Percentiles rank a stretch among this genome's conserved stretches.
Evolutionary conservation across 192 early-diverging fungal species (phyloP).

Genomic region (Coemansia sp.): DNA sequence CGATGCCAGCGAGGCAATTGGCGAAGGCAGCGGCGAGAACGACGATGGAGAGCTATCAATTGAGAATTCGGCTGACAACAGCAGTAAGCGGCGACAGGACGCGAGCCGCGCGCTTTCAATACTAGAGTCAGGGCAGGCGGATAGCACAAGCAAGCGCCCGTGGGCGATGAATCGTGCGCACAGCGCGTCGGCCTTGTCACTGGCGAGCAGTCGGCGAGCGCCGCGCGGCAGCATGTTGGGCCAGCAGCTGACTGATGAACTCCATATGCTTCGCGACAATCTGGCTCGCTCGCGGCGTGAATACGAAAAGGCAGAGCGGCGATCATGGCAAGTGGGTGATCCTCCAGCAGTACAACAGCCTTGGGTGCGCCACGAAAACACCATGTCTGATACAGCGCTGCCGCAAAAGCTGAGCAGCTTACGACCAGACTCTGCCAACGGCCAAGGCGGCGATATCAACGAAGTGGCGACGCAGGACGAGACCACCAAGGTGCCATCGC

Average conservation of each 20-base stretch:
- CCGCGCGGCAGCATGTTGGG: conserved; percentile 51
- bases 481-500: conserved; percentile 21
- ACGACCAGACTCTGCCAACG: neutral
- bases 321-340: conserved; percentile 46
- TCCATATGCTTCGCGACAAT: conserved; percentile 34
- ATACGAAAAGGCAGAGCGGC: conserved; percentile 27
- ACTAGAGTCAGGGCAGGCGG: neutral
- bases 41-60: neutral
- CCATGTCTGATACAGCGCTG: conserved; percentile 43
- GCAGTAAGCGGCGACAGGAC: conserved; percentile 9
- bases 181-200: conserved; percentile 37
- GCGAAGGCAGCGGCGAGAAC: neutral
- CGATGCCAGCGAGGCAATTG: neutral
- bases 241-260: conserved; percentile 55
- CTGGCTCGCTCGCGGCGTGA: conserved; percentile 37
- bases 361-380: conserved; percentile 41
- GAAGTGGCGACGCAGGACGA: conserved; percentile 13
- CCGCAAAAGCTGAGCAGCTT: conserved; percentile 14
- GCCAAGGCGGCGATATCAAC: neutral
- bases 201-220: conserved; percentile 22
- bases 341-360: conserved; percentile 23
- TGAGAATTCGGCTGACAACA: neutral
- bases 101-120: neutral
- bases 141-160: conserved; percentile 9
- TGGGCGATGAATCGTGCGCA: conserved; percentile 36